Evolutionary conservation across 129 eudicot genomes (phyloP).

Genomic region (Smallanthus sonchifolius): DNA sequence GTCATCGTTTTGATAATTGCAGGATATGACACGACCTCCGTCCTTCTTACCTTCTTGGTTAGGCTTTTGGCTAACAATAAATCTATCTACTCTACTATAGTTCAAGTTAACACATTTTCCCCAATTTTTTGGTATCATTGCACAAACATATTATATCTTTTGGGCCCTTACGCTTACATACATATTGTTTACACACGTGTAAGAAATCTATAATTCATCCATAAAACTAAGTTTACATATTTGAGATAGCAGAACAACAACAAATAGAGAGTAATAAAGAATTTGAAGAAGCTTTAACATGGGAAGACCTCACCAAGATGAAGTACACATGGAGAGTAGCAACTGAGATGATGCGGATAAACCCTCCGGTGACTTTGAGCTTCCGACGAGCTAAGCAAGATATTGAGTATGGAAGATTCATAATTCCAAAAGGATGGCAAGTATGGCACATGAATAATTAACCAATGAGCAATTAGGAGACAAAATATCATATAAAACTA

Average conservation of each 20-base stretch:
- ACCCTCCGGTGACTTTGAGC: slow-evolving; percentile 23
- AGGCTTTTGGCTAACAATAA: slow-evolving; percentile 26
- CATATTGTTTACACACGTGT: neutral
- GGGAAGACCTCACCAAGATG: slow-evolving; percentile 44
- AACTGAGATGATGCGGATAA: slow-evolving; percentile 30
- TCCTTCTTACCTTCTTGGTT: slow-evolving; percentile 31
- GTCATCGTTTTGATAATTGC: slow-evolving; percentile 20
- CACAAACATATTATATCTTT: neutral
- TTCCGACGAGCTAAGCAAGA: slow-evolving; percentile 30
- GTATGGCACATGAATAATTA: slow-evolving; percentile 20
- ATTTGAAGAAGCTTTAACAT: slow-evolving; percentile 25
- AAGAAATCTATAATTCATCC: neutral
- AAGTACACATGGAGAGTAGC: slow-evolving; percentile 45
- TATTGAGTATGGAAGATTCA: slow-evolving; percentile 35
- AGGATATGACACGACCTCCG: slow-evolving; percentile 33
- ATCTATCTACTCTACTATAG: slow-evolving; percentile 18
- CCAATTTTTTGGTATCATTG: neutral
- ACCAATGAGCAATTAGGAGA: too few relatives aligned
- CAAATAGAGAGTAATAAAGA: slow-evolving; percentile 21
- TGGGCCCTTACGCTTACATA: neutral
- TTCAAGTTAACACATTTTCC: slow-evolving; percentile 11
- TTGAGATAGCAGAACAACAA: slow-evolving; percentile 30
- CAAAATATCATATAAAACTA: neutral
- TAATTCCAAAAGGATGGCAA: slow-evolving; percentile 57
- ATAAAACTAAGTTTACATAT: neutral